These are phyloP conservation scores for Naganishia kalamii DNA, from an alignment of 768 basidiomycete species.

Conservation along the genomic window DNA sequence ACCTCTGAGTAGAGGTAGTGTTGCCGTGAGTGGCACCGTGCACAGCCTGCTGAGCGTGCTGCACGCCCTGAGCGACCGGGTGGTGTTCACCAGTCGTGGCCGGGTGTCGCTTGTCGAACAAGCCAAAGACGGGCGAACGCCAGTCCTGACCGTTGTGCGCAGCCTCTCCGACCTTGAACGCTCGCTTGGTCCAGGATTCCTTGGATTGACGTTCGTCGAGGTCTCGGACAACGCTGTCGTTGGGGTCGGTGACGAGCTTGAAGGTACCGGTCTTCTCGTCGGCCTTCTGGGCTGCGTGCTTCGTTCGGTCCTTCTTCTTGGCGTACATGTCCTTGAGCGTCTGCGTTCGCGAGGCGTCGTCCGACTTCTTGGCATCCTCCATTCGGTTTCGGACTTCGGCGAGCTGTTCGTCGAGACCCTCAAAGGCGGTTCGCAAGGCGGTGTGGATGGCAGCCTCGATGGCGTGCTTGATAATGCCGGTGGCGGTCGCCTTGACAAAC, in stretches of 20 bases:
- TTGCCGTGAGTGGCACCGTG: constrained; percentile 5
- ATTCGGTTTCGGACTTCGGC: constrained; percentile 65
- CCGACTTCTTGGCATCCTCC: constrained; percentile 55
- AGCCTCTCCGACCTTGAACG: constrained; percentile 51
- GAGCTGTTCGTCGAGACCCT: constrained; percentile 82
- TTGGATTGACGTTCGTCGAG: constrained; percentile 48
- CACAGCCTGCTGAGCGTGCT: not conserved
- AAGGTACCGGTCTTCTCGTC: constrained; percentile 36
- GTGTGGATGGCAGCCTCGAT: constrained; percentile 55
- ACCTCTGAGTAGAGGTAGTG: not conserved
- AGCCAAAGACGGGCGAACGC: constrained; percentile 51
- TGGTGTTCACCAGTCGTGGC: constrained; percentile 40
- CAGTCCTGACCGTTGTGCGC: constrained; percentile 53
- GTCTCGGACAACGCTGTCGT: constrained; percentile 38
- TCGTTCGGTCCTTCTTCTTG: constrained; percentile 49
- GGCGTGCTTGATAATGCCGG: constrained; percentile 66
- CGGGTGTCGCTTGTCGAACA: constrained; percentile 41
- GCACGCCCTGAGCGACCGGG: too few relatives aligned
- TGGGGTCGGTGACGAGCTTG: constrained; percentile 49
- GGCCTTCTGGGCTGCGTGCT: constrained; percentile 49
- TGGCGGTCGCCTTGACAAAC: constrained; percentile 71
- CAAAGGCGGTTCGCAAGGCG: constrained; percentile 70
- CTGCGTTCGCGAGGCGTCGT: constrained; percentile 38
- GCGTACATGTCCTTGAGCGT: constrained; percentile 40
- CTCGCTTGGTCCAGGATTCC: constrained; percentile 63